Conservation (phyloP, 2,329 filamentous ascomycete species). For the Microdochium trichocladiopsis region DNA sequence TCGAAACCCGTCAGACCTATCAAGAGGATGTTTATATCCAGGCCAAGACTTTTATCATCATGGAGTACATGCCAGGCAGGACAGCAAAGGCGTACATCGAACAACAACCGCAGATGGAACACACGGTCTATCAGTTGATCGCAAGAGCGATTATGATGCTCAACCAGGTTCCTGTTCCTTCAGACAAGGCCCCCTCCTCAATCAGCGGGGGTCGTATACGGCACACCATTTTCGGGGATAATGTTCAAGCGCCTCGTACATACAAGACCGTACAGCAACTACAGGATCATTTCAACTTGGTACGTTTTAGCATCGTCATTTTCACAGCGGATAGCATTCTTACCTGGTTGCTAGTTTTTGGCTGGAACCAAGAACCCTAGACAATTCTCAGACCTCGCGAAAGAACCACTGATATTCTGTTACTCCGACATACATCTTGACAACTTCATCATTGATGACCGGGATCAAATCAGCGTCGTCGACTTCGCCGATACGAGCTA, state of each 20-base stretch:
- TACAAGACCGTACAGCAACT: neutral
- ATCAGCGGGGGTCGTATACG: neutral
- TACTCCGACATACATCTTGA: neutral
- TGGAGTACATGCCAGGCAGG: neutral
- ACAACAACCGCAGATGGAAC: neutral
- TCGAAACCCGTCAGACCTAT: neutral
- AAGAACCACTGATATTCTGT: neutral
- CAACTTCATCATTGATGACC: neutral
- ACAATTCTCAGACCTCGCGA: neutral
- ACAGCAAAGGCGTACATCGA: neutral
- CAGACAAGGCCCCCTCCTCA: neutral
- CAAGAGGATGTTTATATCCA: neutral
- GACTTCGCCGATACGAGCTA: neutral
- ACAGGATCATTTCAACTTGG: neutral
- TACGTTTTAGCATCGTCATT: neutral
- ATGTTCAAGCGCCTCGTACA: neutral
- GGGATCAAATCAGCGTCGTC: neutral
- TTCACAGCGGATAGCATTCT: neutral
- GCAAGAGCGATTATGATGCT: neutral
- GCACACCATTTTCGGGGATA: neutral
- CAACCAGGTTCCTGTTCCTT: neutral
- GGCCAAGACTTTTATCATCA: neutral
- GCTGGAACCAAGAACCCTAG: neutral
- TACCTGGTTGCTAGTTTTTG: neutral
- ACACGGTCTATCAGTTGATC: neutral